Base-by-base conservation (phyloP, 352 stramenopile genomes). In the Phytophthora ohioensis region DNA sequence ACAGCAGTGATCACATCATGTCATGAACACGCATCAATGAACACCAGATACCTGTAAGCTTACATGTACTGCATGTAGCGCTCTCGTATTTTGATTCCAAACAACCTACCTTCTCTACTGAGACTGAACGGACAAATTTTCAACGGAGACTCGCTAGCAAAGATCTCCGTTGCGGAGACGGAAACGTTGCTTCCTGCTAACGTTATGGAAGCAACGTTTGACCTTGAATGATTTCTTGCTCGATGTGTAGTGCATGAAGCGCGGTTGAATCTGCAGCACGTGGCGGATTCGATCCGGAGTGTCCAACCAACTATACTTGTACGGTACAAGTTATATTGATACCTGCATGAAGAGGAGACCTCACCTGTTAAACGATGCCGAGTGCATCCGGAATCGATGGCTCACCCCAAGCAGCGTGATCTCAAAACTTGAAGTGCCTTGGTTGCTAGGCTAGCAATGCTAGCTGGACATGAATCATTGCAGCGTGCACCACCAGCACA, bases 401-500 rank as follows among this genome's bases (percentile, higher is more conserved):
- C 56, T 70, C 63, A 70, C 54, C 36, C 17, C 9, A 65, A 38
- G 21, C 53, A 47, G 47, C 46, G 47, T 71, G 56, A 71, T 54
- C 36, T 5, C 27, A 39, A 57, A 31, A 57, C 36, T 36, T n/a
- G 17, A 57, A 34, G 5, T 7, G 7, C 34, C 15, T 27, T 32
- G 21, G 21, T 27, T 27, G 21, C 21, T 2, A 27, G 21, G 21
- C 21, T 27, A 27, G 1, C 21, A 27, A 27, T 27, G 21, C 21
- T 27, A 27, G 21, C 21, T 27, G 21, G 21, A 21, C 21, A 21
- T 21, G 21, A 21, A 21, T 21, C 21, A 21, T 56, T 57, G 10
- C 47, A 54, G 9, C 32, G 41, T 7, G 17, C 55, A 53, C 34
- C 27, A n/a, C 30, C 55, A 13, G 13, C 41, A 42, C 36, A 21